phyloP scores from a whole-genome alignment of 129 eudicot genomes.

The Cynara cardunculus region DNA sequence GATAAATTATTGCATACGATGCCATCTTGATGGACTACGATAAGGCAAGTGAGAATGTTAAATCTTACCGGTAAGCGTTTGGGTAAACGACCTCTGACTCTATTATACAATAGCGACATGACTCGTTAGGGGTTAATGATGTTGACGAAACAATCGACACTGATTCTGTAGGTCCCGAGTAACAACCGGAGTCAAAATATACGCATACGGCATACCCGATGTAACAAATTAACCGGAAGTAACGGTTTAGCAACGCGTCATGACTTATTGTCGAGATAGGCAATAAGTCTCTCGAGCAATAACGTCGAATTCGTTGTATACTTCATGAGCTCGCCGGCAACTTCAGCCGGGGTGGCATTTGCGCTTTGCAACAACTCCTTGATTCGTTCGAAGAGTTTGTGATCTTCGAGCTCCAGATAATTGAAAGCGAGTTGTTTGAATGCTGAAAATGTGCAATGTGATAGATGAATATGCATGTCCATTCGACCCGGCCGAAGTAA shows the following conservation, averaged over 20 bases:
- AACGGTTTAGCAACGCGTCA: not conserved
- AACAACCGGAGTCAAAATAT: too few relatives aligned
- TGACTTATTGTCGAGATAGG: constrained; percentile 26
- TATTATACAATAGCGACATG: too few relatives aligned
- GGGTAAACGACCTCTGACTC: too few relatives aligned
- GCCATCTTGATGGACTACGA: too few relatives aligned
- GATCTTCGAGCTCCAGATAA: constrained; percentile 38
- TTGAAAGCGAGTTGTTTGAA: constrained; percentile 39
- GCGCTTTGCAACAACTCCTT: constrained; percentile 25
- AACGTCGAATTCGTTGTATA: constrained; percentile 13
- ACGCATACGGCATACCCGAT: too few relatives aligned
- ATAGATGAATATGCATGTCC: constrained; percentile 42
- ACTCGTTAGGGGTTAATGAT: too few relatives aligned
- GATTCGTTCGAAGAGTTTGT: constrained; percentile 17
- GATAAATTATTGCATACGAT: too few relatives aligned
- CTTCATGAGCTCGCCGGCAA: constrained; percentile 50
- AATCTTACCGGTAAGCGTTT: too few relatives aligned
- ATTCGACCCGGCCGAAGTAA: constrained; percentile 38
- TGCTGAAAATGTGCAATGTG: constrained; percentile 39
- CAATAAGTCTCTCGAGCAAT: constrained; percentile 29
- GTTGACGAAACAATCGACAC: too few relatives aligned
- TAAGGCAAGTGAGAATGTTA: too few relatives aligned
- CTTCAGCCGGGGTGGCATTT: constrained; percentile 41
- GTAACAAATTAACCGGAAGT: too few relatives aligned
- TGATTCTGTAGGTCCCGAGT: too few relatives aligned